Evolutionary conservation across 2,329 filamentous ascomycete genomes (phyloP).

Genomic region (Acarospora socialis): DNA sequence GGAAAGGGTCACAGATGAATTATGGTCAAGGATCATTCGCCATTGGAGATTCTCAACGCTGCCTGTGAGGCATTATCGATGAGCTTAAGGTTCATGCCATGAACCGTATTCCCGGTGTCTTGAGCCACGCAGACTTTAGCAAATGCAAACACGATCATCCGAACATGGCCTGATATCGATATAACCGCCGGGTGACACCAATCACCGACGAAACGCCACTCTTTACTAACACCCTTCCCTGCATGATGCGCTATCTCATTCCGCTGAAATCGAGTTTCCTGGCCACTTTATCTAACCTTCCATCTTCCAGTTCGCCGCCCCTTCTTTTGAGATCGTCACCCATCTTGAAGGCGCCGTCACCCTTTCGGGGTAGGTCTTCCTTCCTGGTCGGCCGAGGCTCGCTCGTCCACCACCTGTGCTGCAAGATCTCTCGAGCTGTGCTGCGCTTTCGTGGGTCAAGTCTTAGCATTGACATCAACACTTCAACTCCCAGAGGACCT

Average conservation of each 20-base stretch:
- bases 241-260: constrained; percentile 9
- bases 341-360: constrained; percentile 58
- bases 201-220: background rate
- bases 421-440: constrained; percentile 61
- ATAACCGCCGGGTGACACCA: no score
- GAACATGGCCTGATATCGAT: no score
- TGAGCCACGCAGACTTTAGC: no score
- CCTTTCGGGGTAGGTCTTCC: constrained; percentile 66
- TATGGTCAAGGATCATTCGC: no score
- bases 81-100: no score
- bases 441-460: constrained; percentile 79
- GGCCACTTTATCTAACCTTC: constrained; percentile 57
- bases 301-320: constrained; percentile 55
- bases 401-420: constrained; percentile 73
- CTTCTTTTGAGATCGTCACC: constrained; percentile 69
- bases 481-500: constrained; percentile 69
- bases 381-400: constrained; percentile 74
- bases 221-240: background rate
- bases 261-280: constrained; percentile 66
- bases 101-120: no score
- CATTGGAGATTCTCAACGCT: no score
- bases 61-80: no score
- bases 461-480: constrained; percentile 70
- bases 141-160: no score
- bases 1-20: no score